Conservation (phyloP, 441 rosid species). For the Biscutella laevigata region DNA sequence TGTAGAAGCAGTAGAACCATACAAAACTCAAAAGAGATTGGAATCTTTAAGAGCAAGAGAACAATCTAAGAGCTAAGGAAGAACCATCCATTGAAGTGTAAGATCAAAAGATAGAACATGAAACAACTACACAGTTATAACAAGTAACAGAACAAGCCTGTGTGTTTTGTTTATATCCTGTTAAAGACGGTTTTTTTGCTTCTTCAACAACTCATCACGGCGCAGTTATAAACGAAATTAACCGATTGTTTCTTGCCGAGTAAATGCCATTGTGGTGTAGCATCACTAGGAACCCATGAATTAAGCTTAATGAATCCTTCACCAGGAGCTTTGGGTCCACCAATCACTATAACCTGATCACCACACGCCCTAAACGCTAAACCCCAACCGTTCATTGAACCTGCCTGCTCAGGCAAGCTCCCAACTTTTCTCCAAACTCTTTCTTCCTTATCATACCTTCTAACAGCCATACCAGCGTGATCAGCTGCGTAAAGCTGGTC, state of each 20-base stretch:
- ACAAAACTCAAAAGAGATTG: not conserved
- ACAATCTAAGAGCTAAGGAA: not conserved
- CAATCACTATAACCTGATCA: slow-evolving; percentile 53
- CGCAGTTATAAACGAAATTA: slow-evolving; percentile 70
- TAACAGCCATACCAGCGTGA: slow-evolving; percentile 43
- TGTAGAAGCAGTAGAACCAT: no score
- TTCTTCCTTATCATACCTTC: slow-evolving; percentile 46
- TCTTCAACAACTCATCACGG: slow-evolving; percentile 74
- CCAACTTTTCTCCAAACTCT: slow-evolving; percentile 51
- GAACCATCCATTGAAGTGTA: slow-evolving; percentile 9
- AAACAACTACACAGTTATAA: slow-evolving; percentile 20
- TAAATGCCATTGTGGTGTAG: slow-evolving; percentile 54
- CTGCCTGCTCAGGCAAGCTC: slow-evolving; percentile 43
- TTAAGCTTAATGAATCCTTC: slow-evolving; percentile 55
- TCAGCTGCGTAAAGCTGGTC: slow-evolving; percentile 73
- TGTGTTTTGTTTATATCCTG: slow-evolving; percentile 18
- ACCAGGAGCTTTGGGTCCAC: slow-evolving; percentile 48
- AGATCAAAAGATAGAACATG: slow-evolving; percentile 10
- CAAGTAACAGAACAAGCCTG: slow-evolving; percentile 10
- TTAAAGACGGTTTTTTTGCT: not conserved
- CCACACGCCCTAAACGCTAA: slow-evolving; percentile 76
- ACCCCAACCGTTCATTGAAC: slow-evolving; percentile 87
- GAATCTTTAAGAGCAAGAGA: slow-evolving; percentile 7
- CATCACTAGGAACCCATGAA: slow-evolving; percentile 58
- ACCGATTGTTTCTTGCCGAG: slow-evolving; percentile 47